Evolutionary conservation across 306 rosid species (phyloP).

Genomic region (Fagus sylvatica): DNA sequence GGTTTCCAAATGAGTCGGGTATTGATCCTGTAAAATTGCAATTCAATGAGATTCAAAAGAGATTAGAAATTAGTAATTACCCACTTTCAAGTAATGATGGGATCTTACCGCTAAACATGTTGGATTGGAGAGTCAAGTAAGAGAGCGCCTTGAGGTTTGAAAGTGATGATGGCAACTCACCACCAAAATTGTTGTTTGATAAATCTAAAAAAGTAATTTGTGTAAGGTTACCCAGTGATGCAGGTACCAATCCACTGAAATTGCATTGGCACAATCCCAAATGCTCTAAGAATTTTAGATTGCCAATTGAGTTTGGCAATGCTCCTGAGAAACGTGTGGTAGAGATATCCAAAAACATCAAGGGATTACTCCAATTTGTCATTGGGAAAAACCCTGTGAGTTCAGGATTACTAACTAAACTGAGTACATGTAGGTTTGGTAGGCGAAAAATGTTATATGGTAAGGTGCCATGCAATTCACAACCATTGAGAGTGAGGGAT

Average conservation of each 20-base stretch:
- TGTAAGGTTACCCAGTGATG: constrained; percentile 6
- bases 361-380: constrained; percentile 10
- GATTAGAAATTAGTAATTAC: too few relatives aligned
- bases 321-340: neutral
- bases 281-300: neutral
- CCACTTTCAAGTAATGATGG: too few relatives aligned
- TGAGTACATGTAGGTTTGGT: constrained; percentile 1
- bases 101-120: too few relatives aligned
- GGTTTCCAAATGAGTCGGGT: constrained; percentile 19
- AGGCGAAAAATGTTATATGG: neutral
- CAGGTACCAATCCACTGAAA: neutral
- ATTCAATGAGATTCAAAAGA: too few relatives aligned
- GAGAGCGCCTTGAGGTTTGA: too few relatives aligned
- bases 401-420: neutral
- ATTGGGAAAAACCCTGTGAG: constrained; percentile 8
- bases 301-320: constrained; percentile 7
- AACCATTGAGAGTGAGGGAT: neutral
- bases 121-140: too few relatives aligned
- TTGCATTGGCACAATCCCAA: neutral
- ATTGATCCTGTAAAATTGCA: neutral
- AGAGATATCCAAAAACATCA: constrained; percentile 3
- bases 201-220: neutral
- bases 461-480: neutral
- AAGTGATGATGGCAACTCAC: too few relatives aligned
- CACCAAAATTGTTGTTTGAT: too few relatives aligned